These are phyloP conservation scores for Avicennia marina DNA, from an alignment of 257 asterid species.

Conservation along the genomic window DNA sequence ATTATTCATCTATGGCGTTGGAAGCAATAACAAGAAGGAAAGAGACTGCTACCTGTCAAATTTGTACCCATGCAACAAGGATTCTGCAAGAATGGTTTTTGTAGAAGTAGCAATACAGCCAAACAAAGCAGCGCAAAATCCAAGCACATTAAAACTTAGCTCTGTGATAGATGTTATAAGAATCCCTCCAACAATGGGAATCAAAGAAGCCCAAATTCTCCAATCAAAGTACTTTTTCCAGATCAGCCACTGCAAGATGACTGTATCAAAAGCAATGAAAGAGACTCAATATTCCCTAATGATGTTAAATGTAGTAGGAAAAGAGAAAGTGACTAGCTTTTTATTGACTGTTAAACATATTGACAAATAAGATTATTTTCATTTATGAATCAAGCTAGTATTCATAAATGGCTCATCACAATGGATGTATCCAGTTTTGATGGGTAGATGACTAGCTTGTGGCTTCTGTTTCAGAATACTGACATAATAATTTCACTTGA, in stretches of 20 bases:
- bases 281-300: neutral
- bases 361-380: too few species aligned
- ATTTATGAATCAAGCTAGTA: too few species aligned
- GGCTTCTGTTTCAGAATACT: too few species aligned
- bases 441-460: too few species aligned
- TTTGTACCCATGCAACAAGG: constrained; percentile 49
- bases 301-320: neutral
- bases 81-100: constrained; percentile 55
- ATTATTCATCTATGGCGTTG: neutral
- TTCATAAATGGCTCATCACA: neutral
- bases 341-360: neutral
- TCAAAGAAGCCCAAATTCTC: constrained; percentile 49
- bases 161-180: constrained; percentile 48
- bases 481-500: neutral
- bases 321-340: neutral
- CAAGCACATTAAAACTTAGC: constrained; percentile 46
- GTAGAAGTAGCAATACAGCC: constrained; percentile 61
- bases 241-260: constrained; percentile 51
- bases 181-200: constrained; percentile 59
- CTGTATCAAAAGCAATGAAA: constrained; percentile 24
- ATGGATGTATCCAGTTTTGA: neutral
- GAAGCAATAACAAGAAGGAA: neutral
- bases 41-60: constrained; percentile 39
- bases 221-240: constrained; percentile 48
- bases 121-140: constrained; percentile 54